Conservation (phyloP, 805 yeast species). For the Zygotorulaspora chibaensis region DNA sequence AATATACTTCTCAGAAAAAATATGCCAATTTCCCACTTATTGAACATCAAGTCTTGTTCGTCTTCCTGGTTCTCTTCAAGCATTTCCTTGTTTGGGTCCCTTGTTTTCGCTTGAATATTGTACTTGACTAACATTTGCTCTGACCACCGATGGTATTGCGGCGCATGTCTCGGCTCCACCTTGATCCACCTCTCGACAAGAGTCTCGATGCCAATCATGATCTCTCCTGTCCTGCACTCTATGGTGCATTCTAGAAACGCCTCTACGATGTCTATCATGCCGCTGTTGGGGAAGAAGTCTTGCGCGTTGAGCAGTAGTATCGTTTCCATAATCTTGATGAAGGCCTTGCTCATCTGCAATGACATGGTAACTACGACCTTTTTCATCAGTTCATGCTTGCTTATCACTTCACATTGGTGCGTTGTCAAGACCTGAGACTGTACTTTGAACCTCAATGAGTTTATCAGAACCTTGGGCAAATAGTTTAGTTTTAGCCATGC, state of each 20-base stretch:
- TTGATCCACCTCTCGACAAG: constrained; percentile 11
- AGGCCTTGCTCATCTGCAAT: constrained; percentile 14
- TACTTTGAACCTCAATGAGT: constrained; percentile 10
- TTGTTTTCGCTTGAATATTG: constrained; percentile 4
- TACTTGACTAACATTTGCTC: constrained; percentile 5
- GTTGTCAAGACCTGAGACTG: not conserved
- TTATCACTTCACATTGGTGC: constrained; percentile 3
- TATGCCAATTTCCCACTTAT: constrained; percentile 17
- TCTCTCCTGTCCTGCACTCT: constrained; percentile 17
- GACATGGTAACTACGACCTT: constrained; percentile 14
- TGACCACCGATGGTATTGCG: constrained; percentile 9
- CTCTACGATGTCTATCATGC: constrained; percentile 5
- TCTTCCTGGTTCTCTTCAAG: constrained; percentile 1
- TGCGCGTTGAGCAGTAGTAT: constrained; percentile 3
- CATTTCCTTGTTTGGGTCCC: constrained; percentile 1
- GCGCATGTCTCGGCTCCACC: constrained; percentile 2
- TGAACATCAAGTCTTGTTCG: constrained; percentile 13
- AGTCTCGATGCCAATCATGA: constrained; percentile 16
- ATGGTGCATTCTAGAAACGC: constrained; percentile 13
- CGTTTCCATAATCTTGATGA: constrained; percentile 7
- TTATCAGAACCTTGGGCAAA: constrained; percentile 14
- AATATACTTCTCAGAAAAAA: constrained; percentile 11
- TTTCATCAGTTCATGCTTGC: constrained; percentile 9
- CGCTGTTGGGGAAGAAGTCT: constrained; percentile 2
- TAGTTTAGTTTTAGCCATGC: constrained; percentile 14